Percentiles rank a stretch among this genome's conserved stretches.
Evolutionary conservation across 23 red algal species (phyloP).

Genomic region (Gracilariopsis chorda): DNA sequence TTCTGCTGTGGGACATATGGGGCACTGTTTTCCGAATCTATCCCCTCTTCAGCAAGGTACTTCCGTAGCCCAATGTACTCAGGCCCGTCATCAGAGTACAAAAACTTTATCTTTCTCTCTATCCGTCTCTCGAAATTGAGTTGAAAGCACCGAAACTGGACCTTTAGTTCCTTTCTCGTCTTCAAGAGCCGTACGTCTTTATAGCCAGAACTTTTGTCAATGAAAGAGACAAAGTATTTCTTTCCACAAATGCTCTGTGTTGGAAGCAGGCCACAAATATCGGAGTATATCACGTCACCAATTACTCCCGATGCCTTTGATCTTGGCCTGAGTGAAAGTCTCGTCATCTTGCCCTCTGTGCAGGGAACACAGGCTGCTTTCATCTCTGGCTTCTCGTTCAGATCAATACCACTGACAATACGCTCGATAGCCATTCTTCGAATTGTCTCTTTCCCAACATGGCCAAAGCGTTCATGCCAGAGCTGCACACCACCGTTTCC

Average conservation of each 20-base stretch:
- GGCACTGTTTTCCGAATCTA: not conserved
- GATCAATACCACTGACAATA: not conserved
- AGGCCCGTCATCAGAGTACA: not conserved
- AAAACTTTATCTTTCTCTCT: not conserved
- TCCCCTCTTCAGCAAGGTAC: not conserved
- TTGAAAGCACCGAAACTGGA: not conserved
- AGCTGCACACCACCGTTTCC: not conserved
- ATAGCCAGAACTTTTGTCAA: not conserved
- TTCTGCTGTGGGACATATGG: constrained; percentile 26
- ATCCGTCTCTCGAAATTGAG: not conserved
- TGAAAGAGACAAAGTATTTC: constrained; percentile 22
- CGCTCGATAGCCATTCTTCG: not conserved
- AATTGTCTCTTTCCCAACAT: not conserved
- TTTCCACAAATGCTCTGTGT: not conserved
- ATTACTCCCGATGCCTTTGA: not conserved
- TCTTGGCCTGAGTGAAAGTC: not conserved
- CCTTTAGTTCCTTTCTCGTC: not conserved
- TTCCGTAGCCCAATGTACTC: not conserved
- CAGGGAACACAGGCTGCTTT: not conserved
- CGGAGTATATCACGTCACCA: not conserved
- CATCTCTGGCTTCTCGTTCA: not conserved
- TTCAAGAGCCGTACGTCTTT: not conserved
- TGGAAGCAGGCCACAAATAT: not conserved
- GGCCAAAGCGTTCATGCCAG: not conserved
- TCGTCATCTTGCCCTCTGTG: not conserved